phyloP scores from a whole-genome alignment of 768 basidiomycete genomes.

The Podaxis rugospora region DNA sequence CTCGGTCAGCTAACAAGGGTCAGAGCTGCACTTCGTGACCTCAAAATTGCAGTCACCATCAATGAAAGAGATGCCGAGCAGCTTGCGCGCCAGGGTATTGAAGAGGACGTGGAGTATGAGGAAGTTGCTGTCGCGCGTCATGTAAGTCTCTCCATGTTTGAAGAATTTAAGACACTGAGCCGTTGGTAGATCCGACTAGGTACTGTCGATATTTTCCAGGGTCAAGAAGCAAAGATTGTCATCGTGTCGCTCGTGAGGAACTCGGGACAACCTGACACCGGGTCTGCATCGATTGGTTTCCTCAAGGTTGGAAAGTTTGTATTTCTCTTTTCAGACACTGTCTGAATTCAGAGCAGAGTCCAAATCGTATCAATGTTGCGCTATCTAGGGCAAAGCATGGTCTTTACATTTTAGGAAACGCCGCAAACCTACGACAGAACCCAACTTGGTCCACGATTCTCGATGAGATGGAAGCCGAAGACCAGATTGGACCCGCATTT shows the following conservation, averaged over 20 bases:
- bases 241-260: conserved; percentile 76
- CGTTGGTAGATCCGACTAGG: conserved; percentile 54
- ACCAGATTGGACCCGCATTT: conserved; percentile 25
- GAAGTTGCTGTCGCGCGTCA: conserved; percentile 6
- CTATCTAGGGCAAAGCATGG: conserved; percentile 73
- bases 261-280: conserved; percentile 39
- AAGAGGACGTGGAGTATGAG: conserved; percentile 31
- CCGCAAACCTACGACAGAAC: conserved; percentile 43
- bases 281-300: conserved; percentile 56
- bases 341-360: conserved; percentile 30
- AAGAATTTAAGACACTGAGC: background rate
- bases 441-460: conserved; percentile 47
- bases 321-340: background rate
- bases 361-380: conserved; percentile 60
- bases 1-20: conserved; percentile 40
- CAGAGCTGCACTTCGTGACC: conserved; percentile 31
- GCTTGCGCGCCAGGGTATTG: conserved; percentile 42
- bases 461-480: conserved; percentile 45
- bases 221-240: conserved; percentile 67
- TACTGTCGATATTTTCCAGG: conserved; percentile 79
- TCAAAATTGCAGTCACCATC: conserved; percentile 54
- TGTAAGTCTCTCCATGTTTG: too few relatives aligned
- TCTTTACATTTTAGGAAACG: conserved; percentile 69
- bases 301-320: conserved; percentile 46
- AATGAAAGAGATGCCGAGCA: conserved; percentile 65